Conservation (phyloP, 2,329 filamentous ascomycete species). For the Fusarium nurragi region DNA sequence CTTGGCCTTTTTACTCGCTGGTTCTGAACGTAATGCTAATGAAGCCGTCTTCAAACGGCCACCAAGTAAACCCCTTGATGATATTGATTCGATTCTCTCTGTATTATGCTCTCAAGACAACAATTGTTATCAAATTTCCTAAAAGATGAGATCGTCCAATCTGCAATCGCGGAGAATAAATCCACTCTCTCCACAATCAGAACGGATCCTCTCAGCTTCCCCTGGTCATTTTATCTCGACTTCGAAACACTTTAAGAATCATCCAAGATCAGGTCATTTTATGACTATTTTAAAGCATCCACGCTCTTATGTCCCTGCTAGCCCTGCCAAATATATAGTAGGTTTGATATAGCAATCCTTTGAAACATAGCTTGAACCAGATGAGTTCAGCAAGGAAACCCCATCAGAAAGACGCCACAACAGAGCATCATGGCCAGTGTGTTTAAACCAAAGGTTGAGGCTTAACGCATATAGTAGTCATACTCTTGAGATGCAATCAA, state of each 20-base stretch:
- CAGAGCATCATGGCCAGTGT: background rate
- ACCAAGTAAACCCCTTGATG: too few species aligned
- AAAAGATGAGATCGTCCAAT: background rate
- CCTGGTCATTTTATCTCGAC: conserved; percentile 8
- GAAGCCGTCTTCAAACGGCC: background rate
- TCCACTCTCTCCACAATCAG: background rate
- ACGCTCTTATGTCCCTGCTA: conserved; percentile 4
- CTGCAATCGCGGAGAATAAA: conserved; percentile 19
- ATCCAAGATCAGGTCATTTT: conserved; percentile 25
- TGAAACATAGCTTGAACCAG: conserved; percentile 23
- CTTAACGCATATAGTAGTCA: background rate
- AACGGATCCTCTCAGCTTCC: conserved; percentile 7
- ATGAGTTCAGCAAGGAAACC: background rate
- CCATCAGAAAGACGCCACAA: background rate
- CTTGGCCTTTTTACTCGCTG: conserved; percentile 21
- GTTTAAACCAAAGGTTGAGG: background rate
- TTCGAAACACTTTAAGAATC: conserved; percentile 1
- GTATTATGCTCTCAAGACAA: background rate
- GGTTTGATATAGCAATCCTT: background rate
- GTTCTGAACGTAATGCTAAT: background rate
- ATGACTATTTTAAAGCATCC: conserved; percentile 13
- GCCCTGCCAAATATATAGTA: background rate
- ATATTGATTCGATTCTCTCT: background rate
- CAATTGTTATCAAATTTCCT: background rate
- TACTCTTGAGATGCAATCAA: background rate